These are phyloP conservation scores for Castanea sativa DNA, from an alignment of 306 rosid genomes.

Conservation along the genomic window DNA sequence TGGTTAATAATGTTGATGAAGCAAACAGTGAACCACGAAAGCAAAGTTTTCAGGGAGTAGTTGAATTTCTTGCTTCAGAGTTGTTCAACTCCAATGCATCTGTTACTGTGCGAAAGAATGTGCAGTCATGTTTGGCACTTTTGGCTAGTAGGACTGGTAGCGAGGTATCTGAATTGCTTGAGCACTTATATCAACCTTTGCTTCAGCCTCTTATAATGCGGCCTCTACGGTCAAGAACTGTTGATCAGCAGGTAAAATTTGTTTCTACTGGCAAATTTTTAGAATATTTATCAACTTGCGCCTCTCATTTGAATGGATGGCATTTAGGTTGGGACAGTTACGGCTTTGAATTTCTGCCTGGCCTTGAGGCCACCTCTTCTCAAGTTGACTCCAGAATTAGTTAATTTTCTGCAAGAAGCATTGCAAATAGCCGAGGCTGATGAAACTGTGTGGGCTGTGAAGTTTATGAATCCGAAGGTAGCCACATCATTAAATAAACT, in stretches of 20 bases:
- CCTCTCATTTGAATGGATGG: conserved; percentile 32
- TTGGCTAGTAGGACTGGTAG: conserved; percentile 98
- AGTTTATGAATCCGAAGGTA: conserved; percentile 89
- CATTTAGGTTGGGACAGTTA: conserved; percentile 89
- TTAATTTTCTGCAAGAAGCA: conserved; percentile 96
- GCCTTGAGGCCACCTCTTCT: conserved; percentile 99
- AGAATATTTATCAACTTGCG: conserved; percentile 14
- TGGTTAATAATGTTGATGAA: conserved; percentile 96
- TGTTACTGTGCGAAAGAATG: conserved; percentile 88
- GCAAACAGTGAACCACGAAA: conserved; percentile 92
- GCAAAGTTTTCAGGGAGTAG: conserved; percentile 92
- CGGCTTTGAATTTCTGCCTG: conserved; percentile 92
- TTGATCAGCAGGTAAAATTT: conserved; percentile 87
- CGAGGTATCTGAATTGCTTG: conserved; percentile 97
- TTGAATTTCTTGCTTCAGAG: conserved; percentile 91
- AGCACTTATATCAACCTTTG: conserved; percentile 74
- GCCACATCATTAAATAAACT: conserved; percentile 89
- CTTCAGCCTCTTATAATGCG: conserved; percentile 93
- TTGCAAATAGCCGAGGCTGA: conserved; percentile 97
- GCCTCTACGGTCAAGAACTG: conserved; percentile 77
- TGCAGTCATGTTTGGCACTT: conserved; percentile 91
- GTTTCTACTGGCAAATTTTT: conserved; percentile 18
- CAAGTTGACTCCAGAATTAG: conserved; percentile 90
- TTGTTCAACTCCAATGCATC: conserved; percentile 94
- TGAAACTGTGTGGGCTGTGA: conserved; percentile 85